These are phyloP conservation scores for Tylopilus sp. DNA, from an alignment of 1,284 basidiomycete species.

Conservation along the genomic window DNA sequence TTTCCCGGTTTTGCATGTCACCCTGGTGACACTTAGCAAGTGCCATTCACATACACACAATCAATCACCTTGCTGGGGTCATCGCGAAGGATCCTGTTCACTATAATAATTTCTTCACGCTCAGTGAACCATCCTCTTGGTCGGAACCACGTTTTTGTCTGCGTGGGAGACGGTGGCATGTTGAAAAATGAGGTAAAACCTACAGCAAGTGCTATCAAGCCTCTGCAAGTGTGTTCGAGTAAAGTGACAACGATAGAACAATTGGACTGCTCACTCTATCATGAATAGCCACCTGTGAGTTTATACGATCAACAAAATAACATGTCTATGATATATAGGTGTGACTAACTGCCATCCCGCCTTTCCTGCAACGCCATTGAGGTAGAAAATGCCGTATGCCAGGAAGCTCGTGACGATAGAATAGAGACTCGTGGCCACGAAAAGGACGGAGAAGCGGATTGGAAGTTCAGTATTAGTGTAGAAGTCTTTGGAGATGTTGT, in stretches of 20 bases:
- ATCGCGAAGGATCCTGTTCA: constrained; percentile 62
- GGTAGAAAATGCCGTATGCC: constrained; percentile 60
- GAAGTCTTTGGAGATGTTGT: constrained; percentile 37
- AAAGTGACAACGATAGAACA: constrained; percentile 5
- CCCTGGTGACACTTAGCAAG: constrained; percentile 35
- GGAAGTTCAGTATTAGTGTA: constrained; percentile 70
- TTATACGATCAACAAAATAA: too few species aligned
- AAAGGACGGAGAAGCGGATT: constrained; percentile 65
- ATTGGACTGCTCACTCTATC: constrained; percentile 21
- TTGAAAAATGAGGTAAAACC: constrained; percentile 63
- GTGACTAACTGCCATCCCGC: constrained; percentile 60
- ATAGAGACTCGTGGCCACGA: constrained; percentile 53
- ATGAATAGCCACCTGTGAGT: constrained; percentile 26
- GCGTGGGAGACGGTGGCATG: constrained; percentile 69
- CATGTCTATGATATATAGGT: background rate
- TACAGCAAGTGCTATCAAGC: constrained; percentile 51
- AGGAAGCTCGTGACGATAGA: constrained; percentile 58
- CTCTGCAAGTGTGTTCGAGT: constrained; percentile 32
- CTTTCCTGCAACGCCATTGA: constrained; percentile 56
- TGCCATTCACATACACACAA: background rate
- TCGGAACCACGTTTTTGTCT: constrained; percentile 65
- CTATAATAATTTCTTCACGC: constrained; percentile 54
- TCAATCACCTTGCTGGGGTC: constrained; percentile 58
- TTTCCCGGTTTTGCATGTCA: constrained; percentile 79
- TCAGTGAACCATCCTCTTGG: constrained; percentile 72